Evolutionary conservation across 208 protist genomes (phyloP), one percentile per base, ranked within the genome.

Genomic region (Acanthamoeba sp.): DNA sequence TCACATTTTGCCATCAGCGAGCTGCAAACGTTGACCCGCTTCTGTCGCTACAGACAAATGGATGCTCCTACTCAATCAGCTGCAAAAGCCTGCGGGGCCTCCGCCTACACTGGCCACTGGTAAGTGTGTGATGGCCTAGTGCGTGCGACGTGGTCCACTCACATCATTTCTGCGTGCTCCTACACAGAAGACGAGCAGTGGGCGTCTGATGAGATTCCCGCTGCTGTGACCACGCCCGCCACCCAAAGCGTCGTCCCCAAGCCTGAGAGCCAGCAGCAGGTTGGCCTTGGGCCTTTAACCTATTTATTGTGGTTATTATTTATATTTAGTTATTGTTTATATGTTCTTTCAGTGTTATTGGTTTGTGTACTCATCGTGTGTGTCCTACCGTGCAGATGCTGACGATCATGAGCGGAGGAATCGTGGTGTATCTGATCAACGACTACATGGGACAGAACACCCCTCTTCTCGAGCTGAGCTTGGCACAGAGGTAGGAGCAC

Each of bases 371-470:
- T n/a, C n/a, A n/a, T n/a, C n/a, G n/a, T n/a, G n/a, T n/a, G n/a
- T n/a, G n/a, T n/a, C n/a, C n/a, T 36, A 34, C 36, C 22, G 32
- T 36, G 29, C 38, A 87, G 78, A 87, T 1, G 2, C 45, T 87
- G 7, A 87, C 78, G 27, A 87, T 87, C 29, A 87, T 87, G 57
- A 91, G 85, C 42, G 85, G 85, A 73, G 85, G 85, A 22, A 29
- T 91, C 38, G 85, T 91, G 57, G 1, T 91, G 20, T 76, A 91
- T 45, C 36, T 91, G 38, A 91, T 91, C 42, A 91, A 91, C 85
- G 85, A 91, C 36, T 91, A 48, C 59, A 91, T 91, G 85, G 85
- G 85, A 36, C 85, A 91, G 50, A 91, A 91, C 42, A 91, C 85
- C 4, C 85, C 85, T 4, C 57, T 91, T 24, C 57, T 91, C 38